Evolutionary conservation across 108 stramenopile genomes (phyloP).

Genomic region (Stephanodiscus triporus): DNA sequence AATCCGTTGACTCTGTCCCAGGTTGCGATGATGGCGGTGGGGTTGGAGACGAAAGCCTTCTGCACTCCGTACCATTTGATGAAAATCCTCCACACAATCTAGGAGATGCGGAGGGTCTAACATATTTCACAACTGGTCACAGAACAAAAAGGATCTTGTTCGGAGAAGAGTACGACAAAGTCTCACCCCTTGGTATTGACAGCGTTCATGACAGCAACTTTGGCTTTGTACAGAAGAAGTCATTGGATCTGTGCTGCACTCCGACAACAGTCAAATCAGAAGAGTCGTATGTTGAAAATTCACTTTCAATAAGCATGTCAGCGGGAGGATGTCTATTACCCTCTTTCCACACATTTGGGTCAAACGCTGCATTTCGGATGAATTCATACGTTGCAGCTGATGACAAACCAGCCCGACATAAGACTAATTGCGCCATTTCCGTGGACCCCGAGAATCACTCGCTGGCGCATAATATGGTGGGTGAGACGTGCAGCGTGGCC

Average conservation of each 20-base stretch:
- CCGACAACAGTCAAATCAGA: not conserved
- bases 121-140: not conserved
- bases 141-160: slow-evolving; percentile 19
- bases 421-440: slow-evolving; percentile 44
- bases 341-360: slow-evolving; percentile 2
- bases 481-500: slow-evolving; percentile 84
- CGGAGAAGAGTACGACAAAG: not conserved
- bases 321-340: not conserved
- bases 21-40: too few species aligned
- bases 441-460: slow-evolving; percentile 82
- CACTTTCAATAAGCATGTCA: not conserved
- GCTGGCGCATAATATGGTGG: slow-evolving; percentile 96
- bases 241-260: not conserved
- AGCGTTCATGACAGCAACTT: slow-evolving; percentile 4
- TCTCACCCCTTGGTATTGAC: not conserved
- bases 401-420: not conserved
- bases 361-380: slow-evolving; percentile 21
- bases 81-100: not conserved
- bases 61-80: not conserved
- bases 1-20: not conserved
- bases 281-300: slow-evolving; percentile 7
- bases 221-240: slow-evolving; percentile 7
- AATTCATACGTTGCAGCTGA: not conserved
- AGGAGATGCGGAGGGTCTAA: not conserved
- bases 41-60: too few species aligned